Percentiles rank a stretch among this genome's conserved stretches.
Conservation (phyloP, 1,284 basidiomycete species). For the Schizopora paradoxa region DNA sequence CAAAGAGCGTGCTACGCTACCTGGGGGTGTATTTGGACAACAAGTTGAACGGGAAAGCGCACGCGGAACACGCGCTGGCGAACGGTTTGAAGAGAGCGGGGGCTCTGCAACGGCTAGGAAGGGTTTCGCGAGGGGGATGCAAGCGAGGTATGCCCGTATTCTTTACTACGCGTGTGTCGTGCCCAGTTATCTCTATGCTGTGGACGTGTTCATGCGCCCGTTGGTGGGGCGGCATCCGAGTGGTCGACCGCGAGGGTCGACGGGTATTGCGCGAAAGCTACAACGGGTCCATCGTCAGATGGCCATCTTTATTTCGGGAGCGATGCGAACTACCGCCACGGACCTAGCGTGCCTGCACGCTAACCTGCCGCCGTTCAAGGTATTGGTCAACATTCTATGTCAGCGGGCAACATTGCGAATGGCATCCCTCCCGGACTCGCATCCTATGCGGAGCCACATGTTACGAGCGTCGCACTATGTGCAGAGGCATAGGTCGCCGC, state of each 20-base stretch:
- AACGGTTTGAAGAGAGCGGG: not conserved
- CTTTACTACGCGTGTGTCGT: too few species aligned
- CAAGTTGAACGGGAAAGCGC: not conserved
- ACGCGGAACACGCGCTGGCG: conserved; percentile 1
- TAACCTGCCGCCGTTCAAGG: conserved; percentile 13
- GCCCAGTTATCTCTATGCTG: too few species aligned
- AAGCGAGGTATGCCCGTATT: too few species aligned
- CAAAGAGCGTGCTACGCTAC: not conserved
- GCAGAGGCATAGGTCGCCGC: conserved; percentile 17
- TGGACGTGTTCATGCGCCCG: conserved; percentile 1
- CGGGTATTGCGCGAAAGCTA: not conserved
- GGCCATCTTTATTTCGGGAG: conserved; percentile 19
- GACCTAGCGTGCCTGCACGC: conserved; percentile 18
- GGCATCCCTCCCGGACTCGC: conserved; percentile 13
- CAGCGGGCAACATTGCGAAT: conserved; percentile 10
- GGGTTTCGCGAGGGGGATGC: too few species aligned
- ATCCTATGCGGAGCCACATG: conserved; percentile 16
- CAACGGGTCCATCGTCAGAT: conserved; percentile 12
- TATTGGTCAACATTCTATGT: conserved; percentile 17
- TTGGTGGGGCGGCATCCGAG: too few species aligned
- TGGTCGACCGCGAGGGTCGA: too few species aligned
- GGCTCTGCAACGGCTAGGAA: not conserved
- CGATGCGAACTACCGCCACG: conserved; percentile 15
- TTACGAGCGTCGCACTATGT: too few species aligned
- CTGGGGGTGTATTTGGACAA: conserved; percentile 5